Percentiles rank a stretch among this genome's conserved stretches.
Conservation (phyloP, 1,139 yeast genomes). For the Kluyveromyces marxianus region DNA sequence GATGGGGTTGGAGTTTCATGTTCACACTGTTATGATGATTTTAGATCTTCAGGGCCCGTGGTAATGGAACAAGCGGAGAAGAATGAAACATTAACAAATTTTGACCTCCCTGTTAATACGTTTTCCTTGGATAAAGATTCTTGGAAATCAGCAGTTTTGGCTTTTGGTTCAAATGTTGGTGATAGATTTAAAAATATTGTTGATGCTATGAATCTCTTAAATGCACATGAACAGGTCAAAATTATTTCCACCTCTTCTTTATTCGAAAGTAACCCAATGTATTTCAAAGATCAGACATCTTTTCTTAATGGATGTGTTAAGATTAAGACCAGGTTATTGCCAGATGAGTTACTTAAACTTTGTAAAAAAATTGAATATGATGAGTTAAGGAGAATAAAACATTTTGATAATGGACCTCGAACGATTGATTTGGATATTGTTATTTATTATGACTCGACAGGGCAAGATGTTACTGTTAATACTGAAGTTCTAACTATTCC, state of each 20-base stretch:
- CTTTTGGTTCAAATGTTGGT: slow-evolving; percentile 88
- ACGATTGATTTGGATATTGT: slow-evolving; percentile 83
- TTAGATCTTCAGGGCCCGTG: slow-evolving; percentile 12
- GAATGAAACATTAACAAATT: slow-evolving; percentile 3
- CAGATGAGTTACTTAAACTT: slow-evolving; percentile 52
- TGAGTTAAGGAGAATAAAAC: slow-evolving; percentile 62
- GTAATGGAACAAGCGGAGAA: background rate
- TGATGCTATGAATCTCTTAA: slow-evolving; percentile 47
- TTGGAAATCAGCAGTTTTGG: slow-evolving; percentile 59
- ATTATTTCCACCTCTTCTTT: slow-evolving; percentile 65
- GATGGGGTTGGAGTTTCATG: slow-evolving; percentile 86
- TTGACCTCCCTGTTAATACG: slow-evolving; percentile 25
- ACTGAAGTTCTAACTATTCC: slow-evolving; percentile 63
- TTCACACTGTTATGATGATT: slow-evolving; percentile 39
- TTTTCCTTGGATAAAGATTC: slow-evolving; percentile 1
- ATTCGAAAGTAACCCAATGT: slow-evolving; percentile 91
- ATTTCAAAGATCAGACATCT: slow-evolving; percentile 67
- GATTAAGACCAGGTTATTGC: slow-evolving; percentile 48
- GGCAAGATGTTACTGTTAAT: slow-evolving; percentile 33
- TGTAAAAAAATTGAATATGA: slow-evolving; percentile 75
- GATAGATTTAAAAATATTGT: slow-evolving; percentile 55
- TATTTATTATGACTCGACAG: slow-evolving; percentile 37
- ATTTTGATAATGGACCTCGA: slow-evolving; percentile 86
- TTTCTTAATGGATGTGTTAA: slow-evolving; percentile 80
- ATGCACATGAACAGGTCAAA: slow-evolving; percentile 32